These are phyloP conservation scores for Aureobasidium pullulans DNA, from an alignment of 2,329 filamentous ascomycete genomes.

Conservation along the genomic window DNA sequence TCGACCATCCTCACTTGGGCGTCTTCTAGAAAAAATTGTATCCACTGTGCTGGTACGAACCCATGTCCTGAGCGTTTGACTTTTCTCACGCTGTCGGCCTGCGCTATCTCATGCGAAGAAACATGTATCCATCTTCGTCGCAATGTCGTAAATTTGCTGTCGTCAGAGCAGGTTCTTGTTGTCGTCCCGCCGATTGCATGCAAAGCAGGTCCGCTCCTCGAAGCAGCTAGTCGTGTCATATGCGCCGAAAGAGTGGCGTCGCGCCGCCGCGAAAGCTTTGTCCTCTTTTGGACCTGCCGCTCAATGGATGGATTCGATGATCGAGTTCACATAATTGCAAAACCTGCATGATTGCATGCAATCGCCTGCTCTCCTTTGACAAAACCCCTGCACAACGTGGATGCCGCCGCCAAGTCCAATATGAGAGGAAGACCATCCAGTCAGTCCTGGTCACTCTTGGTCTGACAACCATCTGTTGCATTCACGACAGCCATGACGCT, in stretches of 20 bases:
- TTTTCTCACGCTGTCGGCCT: background rate
- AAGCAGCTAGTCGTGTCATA: background rate
- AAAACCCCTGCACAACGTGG: background rate
- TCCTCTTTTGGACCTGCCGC: slow-evolving; percentile 2
- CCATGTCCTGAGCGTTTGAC: slow-evolving; percentile 9
- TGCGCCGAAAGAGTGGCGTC: background rate
- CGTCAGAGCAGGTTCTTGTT: background rate
- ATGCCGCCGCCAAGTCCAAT: background rate
- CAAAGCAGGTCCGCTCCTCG: background rate
- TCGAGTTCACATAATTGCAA: background rate
- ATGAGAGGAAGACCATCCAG: too few relatives aligned
- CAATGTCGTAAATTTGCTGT: too few relatives aligned
- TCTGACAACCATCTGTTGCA: background rate
- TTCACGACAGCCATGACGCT: too few relatives aligned
- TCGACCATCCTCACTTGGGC: background rate
- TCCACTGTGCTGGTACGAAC: slow-evolving; percentile 7
- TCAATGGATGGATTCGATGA: background rate
- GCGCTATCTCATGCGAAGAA: background rate
- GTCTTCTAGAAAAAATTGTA: slow-evolving; percentile 3
- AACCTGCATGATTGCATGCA: background rate
- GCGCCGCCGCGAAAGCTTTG: background rate
- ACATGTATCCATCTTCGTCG: background rate
- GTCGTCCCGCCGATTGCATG: background rate
- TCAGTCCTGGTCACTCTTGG: background rate
- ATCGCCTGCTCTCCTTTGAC: background rate